A percentile compares a stretch with the other conserved stretches of the same genome.
phyloP scores from a whole-genome alignment of 176 grass and related monocot genomes.

The Oryza meyeriana region DNA sequence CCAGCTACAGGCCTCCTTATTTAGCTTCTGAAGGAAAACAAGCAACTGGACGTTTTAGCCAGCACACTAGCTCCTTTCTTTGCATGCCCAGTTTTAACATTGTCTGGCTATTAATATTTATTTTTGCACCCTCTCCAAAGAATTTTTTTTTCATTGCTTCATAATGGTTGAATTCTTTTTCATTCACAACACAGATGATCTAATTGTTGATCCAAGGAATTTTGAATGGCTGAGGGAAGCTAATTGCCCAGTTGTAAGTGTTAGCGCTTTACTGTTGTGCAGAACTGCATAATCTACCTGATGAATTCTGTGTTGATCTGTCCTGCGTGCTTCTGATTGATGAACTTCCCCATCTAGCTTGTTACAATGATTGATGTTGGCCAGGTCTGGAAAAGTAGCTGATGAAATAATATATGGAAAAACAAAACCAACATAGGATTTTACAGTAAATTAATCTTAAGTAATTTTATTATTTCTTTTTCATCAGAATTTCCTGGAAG shows the following conservation, averaged over 20 bases:
- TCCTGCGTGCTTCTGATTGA: not conserved
- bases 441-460: not conserved
- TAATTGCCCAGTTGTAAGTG: constrained; percentile 95
- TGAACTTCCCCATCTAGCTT: not conserved
- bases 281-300: constrained; percentile 22
- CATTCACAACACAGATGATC: constrained; percentile 62
- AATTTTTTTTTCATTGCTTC: not conserved
- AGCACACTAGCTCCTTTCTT: not conserved
- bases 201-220: constrained; percentile 96
- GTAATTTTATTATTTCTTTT: not conserved
- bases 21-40: not conserved
- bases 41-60: not conserved
- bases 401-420: not conserved
- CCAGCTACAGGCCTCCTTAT: not conserved
- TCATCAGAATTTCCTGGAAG: not conserved
- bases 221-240: constrained; percentile 93
- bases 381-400: not conserved
- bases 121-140: not conserved
- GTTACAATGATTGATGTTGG: constrained; percentile 1
- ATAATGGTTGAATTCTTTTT: constrained; percentile 4
- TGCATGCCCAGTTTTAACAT: not conserved
- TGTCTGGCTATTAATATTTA: not conserved
- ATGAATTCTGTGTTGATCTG: not conserved
- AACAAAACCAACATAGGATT: not conserved
- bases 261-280: constrained; percentile 12